Evolutionary conservation across 2,329 filamentous ascomycete genomes (phyloP).

Genomic region (Coniosporium uncinatum): DNA sequence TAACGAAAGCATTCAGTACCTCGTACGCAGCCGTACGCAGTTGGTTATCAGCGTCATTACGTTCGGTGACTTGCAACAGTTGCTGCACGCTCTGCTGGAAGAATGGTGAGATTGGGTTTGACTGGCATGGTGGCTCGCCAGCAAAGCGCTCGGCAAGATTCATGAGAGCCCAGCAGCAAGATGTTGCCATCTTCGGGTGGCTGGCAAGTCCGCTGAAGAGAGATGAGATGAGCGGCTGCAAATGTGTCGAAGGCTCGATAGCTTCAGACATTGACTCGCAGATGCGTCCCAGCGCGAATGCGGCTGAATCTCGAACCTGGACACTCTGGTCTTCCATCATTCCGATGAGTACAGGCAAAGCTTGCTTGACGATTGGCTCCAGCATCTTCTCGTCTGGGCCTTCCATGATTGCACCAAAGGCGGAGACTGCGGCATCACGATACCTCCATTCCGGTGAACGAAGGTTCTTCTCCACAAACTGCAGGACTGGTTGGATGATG

Average conservation of each 20-base stretch:
- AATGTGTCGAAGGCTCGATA: constrained; percentile 78
- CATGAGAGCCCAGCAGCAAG: constrained; percentile 99
- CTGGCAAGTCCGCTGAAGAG: constrained; percentile 87
- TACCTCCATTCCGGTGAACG: constrained; percentile 91
- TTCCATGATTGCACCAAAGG: constrained; percentile 98
- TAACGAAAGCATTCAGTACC: constrained; percentile 91
- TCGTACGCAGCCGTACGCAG: constrained; percentile 96
- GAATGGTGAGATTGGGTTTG: constrained; percentile 82
- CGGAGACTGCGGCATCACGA: constrained; percentile 92
- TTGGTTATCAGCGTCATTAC: constrained; percentile 76
- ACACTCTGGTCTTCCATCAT: constrained; percentile 90
- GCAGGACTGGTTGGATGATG: constrained; percentile 80
- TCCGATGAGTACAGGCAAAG: constrained; percentile 81
- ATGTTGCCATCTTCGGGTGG: constrained; percentile 94
- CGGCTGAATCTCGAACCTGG: constrained; percentile 92
- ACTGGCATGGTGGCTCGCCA: constrained; percentile 71
- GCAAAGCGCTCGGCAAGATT: constrained; percentile 96
- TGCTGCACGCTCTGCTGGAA: constrained; percentile 90
- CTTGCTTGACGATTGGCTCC: constrained; percentile 93
- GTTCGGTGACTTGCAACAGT: constrained; percentile 80
- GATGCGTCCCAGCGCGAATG: constrained; percentile 92
- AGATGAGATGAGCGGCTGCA: constrained; percentile 79
- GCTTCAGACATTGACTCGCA: constrained; percentile 90
- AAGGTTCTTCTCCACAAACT: constrained; percentile 89
- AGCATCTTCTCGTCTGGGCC: constrained; percentile 90